phyloP scores from a whole-genome alignment of 2,329 filamentous ascomycete species.

The Ceratocystis variospora region DNA sequence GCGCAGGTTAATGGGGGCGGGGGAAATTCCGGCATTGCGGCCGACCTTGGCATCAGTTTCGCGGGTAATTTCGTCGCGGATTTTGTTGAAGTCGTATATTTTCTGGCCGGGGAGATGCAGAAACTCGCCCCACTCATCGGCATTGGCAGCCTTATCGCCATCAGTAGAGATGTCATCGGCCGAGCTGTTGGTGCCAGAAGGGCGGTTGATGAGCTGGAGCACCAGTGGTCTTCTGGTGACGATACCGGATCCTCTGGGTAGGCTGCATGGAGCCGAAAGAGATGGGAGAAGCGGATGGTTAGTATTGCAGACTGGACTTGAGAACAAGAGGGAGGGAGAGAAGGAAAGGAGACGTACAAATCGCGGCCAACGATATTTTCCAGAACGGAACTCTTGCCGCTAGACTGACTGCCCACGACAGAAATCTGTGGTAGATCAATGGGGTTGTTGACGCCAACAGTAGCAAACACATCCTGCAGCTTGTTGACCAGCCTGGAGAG shows the following conservation, averaged over 20 bases:
- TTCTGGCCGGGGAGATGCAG: slow-evolving; percentile 95
- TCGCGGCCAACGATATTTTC: slow-evolving; percentile 98
- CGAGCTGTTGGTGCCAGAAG: slow-evolving; percentile 60
- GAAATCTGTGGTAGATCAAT: slow-evolving; percentile 98
- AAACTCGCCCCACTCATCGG: slow-evolving; percentile 97
- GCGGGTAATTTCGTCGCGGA: slow-evolving; percentile 89
- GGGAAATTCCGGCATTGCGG: slow-evolving; percentile 89
- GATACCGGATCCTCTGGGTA: slow-evolving; percentile 94
- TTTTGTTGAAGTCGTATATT: slow-evolving; percentile 96
- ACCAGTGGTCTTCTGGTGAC: slow-evolving; percentile 92
- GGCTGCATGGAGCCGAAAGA: slow-evolving; percentile 37
- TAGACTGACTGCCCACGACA: slow-evolving; percentile 96
- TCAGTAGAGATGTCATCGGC: slow-evolving; percentile 50
- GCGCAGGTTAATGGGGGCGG: slow-evolving; percentile 89
- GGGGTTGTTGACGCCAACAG: slow-evolving; percentile 96
- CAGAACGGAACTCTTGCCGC: slow-evolving; percentile 96
- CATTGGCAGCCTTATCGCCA: slow-evolving; percentile 75
- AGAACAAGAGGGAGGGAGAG: slow-evolving; percentile 13
- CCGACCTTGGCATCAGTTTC: slow-evolving; percentile 97
- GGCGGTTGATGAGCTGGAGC: slow-evolving; percentile 91
- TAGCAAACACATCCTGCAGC: slow-evolving; percentile 97
- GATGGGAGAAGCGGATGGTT: slow-evolving; percentile 21
- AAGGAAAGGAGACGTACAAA: slow-evolving; percentile 54
- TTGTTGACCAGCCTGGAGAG: slow-evolving; percentile 74
- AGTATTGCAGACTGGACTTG: slow-evolving; percentile 12